Evolutionary conservation across 208 protist species (phyloP).

Genomic region (Wallacemonas collosoma): DNA sequence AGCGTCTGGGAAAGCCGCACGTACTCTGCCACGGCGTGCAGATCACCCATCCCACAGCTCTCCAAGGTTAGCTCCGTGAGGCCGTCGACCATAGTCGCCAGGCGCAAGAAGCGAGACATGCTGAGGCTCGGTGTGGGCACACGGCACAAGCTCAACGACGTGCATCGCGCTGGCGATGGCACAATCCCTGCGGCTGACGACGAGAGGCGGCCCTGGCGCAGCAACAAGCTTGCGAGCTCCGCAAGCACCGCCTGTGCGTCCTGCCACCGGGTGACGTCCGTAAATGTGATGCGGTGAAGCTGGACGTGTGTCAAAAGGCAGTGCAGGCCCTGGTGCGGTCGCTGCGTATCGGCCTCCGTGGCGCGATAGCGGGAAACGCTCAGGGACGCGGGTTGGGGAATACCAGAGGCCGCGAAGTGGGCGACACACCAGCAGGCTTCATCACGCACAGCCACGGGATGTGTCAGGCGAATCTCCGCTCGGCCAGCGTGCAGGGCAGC

Average conservation of each 20-base stretch:
- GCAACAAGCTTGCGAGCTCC: slow-evolving; percentile 37
- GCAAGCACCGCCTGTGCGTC: slow-evolving; percentile 51
- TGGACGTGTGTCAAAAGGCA: slow-evolving; percentile 59
- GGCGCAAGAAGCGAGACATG: slow-evolving; percentile 22
- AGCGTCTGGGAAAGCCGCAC: slow-evolving; percentile 30
- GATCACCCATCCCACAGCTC: slow-evolving; percentile 35
- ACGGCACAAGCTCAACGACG: not conserved
- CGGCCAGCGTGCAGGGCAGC: slow-evolving; percentile 44
- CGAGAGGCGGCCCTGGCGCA: not conserved
- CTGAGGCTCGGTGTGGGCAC: slow-evolving; percentile 5
- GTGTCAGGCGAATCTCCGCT: slow-evolving; percentile 20
- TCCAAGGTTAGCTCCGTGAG: slow-evolving; percentile 49
- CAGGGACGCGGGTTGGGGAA: slow-evolving; percentile 41
- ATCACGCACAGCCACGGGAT: slow-evolving; percentile 37
- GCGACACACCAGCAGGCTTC: slow-evolving; percentile 66
- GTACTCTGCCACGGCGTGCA: slow-evolving; percentile 31
- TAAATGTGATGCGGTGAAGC: slow-evolving; percentile 39
- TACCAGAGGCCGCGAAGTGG: slow-evolving; percentile 41
- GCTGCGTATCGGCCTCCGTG: slow-evolving; percentile 33
- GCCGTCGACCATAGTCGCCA: slow-evolving; percentile 26
- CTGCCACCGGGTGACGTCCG: slow-evolving; percentile 29
- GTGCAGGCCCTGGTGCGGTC: slow-evolving; percentile 48
- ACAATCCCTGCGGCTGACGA: not conserved
- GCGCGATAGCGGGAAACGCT: slow-evolving; percentile 49
- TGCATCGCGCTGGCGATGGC: not conserved